Evolutionary conservation across 352 stramenopile genomes (phyloP).

Genomic region (Globisporangium alternatum): DNA sequence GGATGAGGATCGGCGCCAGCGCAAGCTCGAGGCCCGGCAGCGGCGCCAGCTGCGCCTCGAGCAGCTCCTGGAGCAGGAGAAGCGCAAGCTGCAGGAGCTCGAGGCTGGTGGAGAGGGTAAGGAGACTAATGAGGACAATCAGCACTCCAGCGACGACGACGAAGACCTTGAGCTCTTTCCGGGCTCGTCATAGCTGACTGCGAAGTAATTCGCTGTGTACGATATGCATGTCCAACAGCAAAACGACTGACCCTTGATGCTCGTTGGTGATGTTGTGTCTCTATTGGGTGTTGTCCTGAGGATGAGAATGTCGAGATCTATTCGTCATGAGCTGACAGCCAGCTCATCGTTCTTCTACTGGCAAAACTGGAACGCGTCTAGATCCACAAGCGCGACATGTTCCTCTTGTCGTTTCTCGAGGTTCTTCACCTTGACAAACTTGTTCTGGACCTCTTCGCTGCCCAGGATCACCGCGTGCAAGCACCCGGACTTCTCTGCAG

Average conservation of each 20-base stretch:
- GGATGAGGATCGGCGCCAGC: conserved; percentile 54
- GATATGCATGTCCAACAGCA: not conserved
- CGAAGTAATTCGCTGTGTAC: too few relatives aligned
- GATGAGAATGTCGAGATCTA: not conserved
- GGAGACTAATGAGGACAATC: not conserved
- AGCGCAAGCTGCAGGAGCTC: conserved; percentile 61
- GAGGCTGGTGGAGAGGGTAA: conserved; percentile 29
- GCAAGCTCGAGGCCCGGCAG: conserved; percentile 56
- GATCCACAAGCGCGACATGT: conserved; percentile 32
- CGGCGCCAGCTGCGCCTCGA: conserved; percentile 62
- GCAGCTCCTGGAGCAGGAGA: conserved; percentile 65
- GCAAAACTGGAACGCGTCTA: conserved; percentile 31
- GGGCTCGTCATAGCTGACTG: not conserved
- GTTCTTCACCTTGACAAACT: conserved; percentile 77
- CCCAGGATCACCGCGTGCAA: conserved; percentile 74
- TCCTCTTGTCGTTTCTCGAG: conserved; percentile 53
- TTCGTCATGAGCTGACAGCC: not conserved
- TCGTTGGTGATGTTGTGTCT: conserved; percentile 3
- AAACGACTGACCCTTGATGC: not conserved
- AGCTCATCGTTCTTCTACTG: conserved; percentile 5
- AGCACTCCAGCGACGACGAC: not conserved
- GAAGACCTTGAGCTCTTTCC: not conserved
- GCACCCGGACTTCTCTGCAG: conserved; percentile 67
- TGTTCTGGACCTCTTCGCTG: conserved; percentile 57
- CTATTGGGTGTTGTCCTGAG: not conserved